Base-by-base conservation (phyloP, 164 flowering plant genomes). In the Tetrastigma voinierianum region DNA sequence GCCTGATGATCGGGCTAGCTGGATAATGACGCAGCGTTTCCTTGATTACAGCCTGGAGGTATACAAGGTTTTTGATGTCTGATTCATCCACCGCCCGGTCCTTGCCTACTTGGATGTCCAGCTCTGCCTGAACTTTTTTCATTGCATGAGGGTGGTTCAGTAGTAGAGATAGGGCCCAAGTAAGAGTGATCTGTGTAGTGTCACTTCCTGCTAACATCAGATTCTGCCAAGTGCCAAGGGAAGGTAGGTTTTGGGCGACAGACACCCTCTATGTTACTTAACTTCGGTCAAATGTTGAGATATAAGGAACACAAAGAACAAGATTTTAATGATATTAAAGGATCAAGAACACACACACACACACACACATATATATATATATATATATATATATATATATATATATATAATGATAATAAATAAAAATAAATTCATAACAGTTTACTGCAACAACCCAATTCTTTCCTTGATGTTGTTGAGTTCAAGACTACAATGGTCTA, bases 11-110 rank as follows among this genome's bases (percentile, higher is more conserved):
- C 1, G 76, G 56, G n/a, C 18, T 44, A 1, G 77, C 63, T 40
- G 77, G 72, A 43, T 74, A 74, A 4, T 65, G 53, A 20, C 67
- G 73, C 59, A 69, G 11, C 12, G 73, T 55, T 62, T 74, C 77
- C 63, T 74, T 74, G 21, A 69, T 59, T 14, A 74, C 8, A 46
- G 73, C 73, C 66, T 74, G 72, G 25, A 70, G 68, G 46, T 64
- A 70, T 43, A 44, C 25, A 43, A 70, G 24, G 45, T 70, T 59
- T 9, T 32, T 19, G 20, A 64, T 57, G 16, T 64, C 73, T 4
- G 57, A 20, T 59, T 70, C 73, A 3, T 57, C 59, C 57, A 70
- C 63, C 0, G 9, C 25, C 17, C 73, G 57, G 45, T 57, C 54
- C 46, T 12, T 49, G 13, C 69, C 67, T 21, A 70, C 46, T 8